Evolutionary conservation across 352 stramenopile genomes (phyloP).

Genomic region (Globisporangium uncinulatum): DNA sequence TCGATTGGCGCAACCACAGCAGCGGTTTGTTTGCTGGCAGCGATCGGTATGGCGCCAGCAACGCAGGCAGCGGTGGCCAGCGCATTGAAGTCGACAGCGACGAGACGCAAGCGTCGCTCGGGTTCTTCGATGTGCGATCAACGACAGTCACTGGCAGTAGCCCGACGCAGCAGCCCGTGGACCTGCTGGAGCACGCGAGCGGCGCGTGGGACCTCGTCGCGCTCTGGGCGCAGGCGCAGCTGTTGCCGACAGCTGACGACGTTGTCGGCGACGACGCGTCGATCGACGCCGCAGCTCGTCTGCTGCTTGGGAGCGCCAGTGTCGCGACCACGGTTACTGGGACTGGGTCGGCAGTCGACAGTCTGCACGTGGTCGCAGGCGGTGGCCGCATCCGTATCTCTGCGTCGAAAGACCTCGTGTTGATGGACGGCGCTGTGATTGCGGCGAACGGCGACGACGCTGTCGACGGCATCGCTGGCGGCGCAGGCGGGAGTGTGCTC

Average conservation of each 20-base stretch:
- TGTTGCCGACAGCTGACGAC: constrained; percentile 6
- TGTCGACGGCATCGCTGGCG: constrained; percentile 31
- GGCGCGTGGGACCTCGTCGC: constrained; percentile 43
- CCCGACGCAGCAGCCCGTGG: not conserved
- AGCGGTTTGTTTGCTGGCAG: constrained; percentile 33
- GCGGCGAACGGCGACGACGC: constrained; percentile 41
- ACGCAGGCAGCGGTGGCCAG: constrained; percentile 47
- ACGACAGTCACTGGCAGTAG: constrained; percentile 13
- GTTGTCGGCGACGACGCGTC: constrained; percentile 10
- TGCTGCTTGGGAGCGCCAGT: constrained; percentile 51
- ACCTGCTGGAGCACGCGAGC: constrained; percentile 34
- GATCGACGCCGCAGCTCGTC: constrained; percentile 24
- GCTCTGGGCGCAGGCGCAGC: constrained; percentile 30
- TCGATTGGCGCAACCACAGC: constrained; percentile 15
- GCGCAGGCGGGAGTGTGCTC: constrained; percentile 50
- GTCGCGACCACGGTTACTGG: constrained; percentile 4
- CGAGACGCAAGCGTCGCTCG: constrained; percentile 23
- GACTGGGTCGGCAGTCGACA: not conserved
- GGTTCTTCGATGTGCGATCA: constrained; percentile 47
- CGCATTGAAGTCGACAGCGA: constrained; percentile 29
- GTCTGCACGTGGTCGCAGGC: constrained; percentile 18
- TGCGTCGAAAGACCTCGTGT: constrained; percentile 59
- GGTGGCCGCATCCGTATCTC: constrained; percentile 59
- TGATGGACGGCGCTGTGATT: constrained; percentile 50
- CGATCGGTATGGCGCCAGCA: constrained; percentile 39